Conservation (phyloP, 352 stramenopile genomes). For the Globisporangium echinulatum region DNA sequence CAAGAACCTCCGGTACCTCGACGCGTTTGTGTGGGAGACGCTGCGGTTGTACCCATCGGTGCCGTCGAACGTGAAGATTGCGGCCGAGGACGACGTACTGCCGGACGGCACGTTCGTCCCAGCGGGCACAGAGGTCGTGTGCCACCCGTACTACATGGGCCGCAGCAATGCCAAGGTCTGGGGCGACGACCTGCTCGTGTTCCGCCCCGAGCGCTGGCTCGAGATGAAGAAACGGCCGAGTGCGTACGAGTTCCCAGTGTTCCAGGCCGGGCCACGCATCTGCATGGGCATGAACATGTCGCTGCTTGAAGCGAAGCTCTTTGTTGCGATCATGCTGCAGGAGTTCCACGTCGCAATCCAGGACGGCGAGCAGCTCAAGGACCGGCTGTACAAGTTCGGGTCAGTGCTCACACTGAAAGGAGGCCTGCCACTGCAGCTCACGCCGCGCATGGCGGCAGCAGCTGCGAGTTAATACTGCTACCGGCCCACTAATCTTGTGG, state of each 20-base stretch:
- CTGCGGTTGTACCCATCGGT: conserved; percentile 23
- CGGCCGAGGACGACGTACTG: not conserved
- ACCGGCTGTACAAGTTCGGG: conserved; percentile 41
- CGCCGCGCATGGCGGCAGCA: conserved; percentile 9
- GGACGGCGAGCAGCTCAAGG: conserved; percentile 20
- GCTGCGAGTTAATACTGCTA: not conserved
- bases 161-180: conserved; percentile 29
- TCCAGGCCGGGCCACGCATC: conserved; percentile 59
- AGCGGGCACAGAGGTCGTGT: conserved; percentile 54
- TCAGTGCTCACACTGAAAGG: conserved; percentile 39
- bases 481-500: no score
- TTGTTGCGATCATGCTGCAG: conserved; percentile 34
- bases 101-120: conserved; percentile 44
- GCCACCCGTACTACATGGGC: conserved; percentile 56
- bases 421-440: conserved; percentile 36
- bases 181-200: conserved; percentile 35
- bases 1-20: conserved; percentile 57
- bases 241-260: conserved; percentile 64
- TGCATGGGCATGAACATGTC: conserved; percentile 74
- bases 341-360: conserved; percentile 40
- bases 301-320: conserved; percentile 54
- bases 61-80: not conserved
- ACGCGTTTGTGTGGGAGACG: conserved; percentile 64
- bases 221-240: conserved; percentile 45
- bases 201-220: conserved; percentile 63